Evolutionary conservation across 805 yeast genomes (phyloP), one percentile per base, ranked within the genome.

Genomic region (Ogataea chonburiensis): DNA sequence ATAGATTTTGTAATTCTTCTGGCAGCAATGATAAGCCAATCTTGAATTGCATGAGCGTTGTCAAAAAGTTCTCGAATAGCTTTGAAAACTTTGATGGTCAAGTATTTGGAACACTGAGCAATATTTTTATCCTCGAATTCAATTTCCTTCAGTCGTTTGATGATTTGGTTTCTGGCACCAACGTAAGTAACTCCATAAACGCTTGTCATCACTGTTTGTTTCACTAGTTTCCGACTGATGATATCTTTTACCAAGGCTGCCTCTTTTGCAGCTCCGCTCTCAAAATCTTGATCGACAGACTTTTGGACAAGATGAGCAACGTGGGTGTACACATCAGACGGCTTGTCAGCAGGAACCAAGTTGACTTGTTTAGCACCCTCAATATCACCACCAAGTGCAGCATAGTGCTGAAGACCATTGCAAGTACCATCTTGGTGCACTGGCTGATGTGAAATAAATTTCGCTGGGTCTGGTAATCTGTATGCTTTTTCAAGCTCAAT

Each of bases 121-220:
- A 71, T 75, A 6, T 36, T 27, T 22, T 46, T 52, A 15, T 56
- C 61, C 29, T 67, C 68, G 37, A 75, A 66, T 16, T 68, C 76
- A 34, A 76, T 60, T 31, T 77, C 80, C 19, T 73, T 74, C 38
- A 91, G 64, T 55, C 89, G 89, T 53, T 81, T 84, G 39, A 78
- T 75, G 53, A 91, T 87, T 63, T 91, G 98, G 3, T 80, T 81
- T 12, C 86, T 77, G 0, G 98, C 98, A 12, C 98, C 98, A 44
- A 86, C 75, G 56, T 75, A 87, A 0, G 98, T 91, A 9, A 91
- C 98, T 52, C 98, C 98, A 57, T 91, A 91, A 23, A 91, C 98
- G 53, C 88, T 89, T 0, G 98, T 91, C 98, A 91, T 91, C 17
- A 91, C 98, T 0, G 98, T 87, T 59, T 91, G 98, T 57, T 91